phyloP scores from a whole-genome alignment of 352 stramenopile species.

The Pythium aristosporum region DNA sequence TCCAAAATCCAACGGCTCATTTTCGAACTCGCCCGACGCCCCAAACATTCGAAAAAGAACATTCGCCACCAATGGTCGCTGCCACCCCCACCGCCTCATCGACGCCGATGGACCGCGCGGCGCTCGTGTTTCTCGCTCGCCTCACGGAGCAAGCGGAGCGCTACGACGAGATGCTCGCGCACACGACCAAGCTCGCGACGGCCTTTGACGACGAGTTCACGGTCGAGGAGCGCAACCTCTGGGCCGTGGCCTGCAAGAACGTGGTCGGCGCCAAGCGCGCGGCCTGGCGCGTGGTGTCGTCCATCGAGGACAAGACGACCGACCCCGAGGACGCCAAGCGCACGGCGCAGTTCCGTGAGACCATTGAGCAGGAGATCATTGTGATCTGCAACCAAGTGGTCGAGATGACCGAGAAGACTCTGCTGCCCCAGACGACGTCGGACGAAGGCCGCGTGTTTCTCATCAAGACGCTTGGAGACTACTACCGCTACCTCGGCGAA shows the following conservation, averaged over 20 bases:
- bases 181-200: conserved; percentile 98
- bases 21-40: conserved; percentile 3
- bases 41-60: conserved; percentile 16
- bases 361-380: conserved; percentile 95
- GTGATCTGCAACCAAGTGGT: conserved; percentile 98
- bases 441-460: conserved; percentile 99
- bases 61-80: neutral
- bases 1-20: conserved; percentile 5
- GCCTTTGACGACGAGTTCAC: conserved; percentile 95
- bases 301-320: conserved; percentile 96
- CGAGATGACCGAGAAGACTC: conserved; percentile 96
- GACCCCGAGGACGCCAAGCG: conserved; percentile 87
- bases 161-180: conserved; percentile 93
- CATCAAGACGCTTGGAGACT: conserved; percentile 99
- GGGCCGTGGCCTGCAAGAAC: conserved; percentile 97
- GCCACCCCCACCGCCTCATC: neutral
- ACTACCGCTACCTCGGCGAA: conserved; percentile 99
- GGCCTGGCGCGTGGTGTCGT: conserved; percentile 98
- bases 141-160: conserved; percentile 39
- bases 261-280: conserved; percentile 97
- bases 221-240: conserved; percentile 98
- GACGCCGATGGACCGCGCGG: conserved; percentile 25
- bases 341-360: conserved; percentile 95
- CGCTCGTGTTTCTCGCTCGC: conserved; percentile 38
- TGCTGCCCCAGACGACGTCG: conserved; percentile 97